Evolutionary conservation across 352 stramenopile genomes (phyloP), one percentile per base, ranked within the genome.

Genomic region (Phytophthora sansomeana): DNA sequence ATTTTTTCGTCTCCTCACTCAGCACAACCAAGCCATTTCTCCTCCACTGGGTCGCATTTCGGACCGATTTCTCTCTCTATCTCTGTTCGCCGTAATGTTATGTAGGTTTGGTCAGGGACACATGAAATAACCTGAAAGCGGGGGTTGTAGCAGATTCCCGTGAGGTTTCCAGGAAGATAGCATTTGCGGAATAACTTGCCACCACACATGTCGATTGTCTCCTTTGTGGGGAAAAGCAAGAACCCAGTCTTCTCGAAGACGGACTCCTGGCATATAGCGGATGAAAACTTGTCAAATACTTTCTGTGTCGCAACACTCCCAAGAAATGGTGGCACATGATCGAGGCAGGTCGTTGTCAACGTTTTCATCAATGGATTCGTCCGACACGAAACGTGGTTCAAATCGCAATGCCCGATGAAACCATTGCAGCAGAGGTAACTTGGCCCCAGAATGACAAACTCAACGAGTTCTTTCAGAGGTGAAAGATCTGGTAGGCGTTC

Each of bases 21-120:
- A n/a, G n/a, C n/a, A 56, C 75, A 80, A 14, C 72, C 52, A 5
- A 83, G 62, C 72, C 75, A 83, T 6, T 60, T 41, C 28, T 81
- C 72, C 10, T 69, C 63, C 7, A 38, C 28, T 10, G 63, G 58
- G 28, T 83, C 68, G 21, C 68, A 80, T 17, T 11, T 24, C 0
- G 21, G 44, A 9, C 75, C 69, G 6, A 67, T 47, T 19, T 43
- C 63, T 42, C 50, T 62, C 2, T 69, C 50, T 10, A 74, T 78
- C 28, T 72, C 35, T 1, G 58, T 19, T 6, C 59, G 53, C 11
- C 75, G 61, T 16, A 83, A 50, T 16, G 28, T 35, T 11, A 78
- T 72, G 14, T 62, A 67, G 16, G 51, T 53, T 0, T 63, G 36
- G 6, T 79, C 61, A 3, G 53, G 7, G 14, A 69, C n/a, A 21